Evolutionary conservation across 2,329 filamentous ascomycete genomes (phyloP).

Genomic region (Xenoacremonium recifei): DNA sequence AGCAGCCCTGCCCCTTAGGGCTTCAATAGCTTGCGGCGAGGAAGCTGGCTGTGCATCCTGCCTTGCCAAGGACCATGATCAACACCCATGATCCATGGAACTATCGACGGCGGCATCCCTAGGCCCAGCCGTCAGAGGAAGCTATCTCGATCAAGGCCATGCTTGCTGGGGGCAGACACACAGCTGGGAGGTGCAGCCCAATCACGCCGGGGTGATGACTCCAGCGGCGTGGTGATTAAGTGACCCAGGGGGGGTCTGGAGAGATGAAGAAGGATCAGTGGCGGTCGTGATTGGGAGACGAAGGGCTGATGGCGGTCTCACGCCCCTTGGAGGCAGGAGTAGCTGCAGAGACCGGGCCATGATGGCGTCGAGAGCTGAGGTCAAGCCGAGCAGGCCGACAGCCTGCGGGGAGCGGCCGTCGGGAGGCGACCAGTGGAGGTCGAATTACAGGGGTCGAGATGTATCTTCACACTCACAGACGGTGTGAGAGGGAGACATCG

Average conservation of each 20-base stretch:
- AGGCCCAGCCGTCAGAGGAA: conserved; percentile 1
- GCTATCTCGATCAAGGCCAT: conserved; percentile 4
- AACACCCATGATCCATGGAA: neutral
- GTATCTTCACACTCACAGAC: no score
- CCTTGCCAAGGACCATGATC: conserved; percentile 1
- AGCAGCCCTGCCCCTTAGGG: conserved; percentile 1
- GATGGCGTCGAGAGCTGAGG: conserved; percentile 1
- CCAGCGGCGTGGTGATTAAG: neutral
- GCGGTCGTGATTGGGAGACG: conserved; percentile 8
- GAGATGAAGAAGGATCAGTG: conserved; percentile 3
- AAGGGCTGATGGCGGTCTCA: conserved; percentile 6
- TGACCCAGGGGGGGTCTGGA: neutral
- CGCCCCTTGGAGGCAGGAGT: neutral
- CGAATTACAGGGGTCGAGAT: no score
- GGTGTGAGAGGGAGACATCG: no score
- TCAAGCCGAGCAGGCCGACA: neutral
- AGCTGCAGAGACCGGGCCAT: no score
- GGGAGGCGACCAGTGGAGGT: no score
- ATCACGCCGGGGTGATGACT: conserved; percentile 2
- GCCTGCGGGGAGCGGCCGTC: no score
- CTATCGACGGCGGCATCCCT: conserved; percentile 2
- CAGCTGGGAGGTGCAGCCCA: conserved; percentile 1
- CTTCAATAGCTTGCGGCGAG: neutral
- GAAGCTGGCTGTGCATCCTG: conserved; percentile 1
- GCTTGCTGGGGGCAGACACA: conserved; percentile 5